Base-by-base conservation (phyloP, 164 flowering plant species). In the Vitis cinerea region DNA sequence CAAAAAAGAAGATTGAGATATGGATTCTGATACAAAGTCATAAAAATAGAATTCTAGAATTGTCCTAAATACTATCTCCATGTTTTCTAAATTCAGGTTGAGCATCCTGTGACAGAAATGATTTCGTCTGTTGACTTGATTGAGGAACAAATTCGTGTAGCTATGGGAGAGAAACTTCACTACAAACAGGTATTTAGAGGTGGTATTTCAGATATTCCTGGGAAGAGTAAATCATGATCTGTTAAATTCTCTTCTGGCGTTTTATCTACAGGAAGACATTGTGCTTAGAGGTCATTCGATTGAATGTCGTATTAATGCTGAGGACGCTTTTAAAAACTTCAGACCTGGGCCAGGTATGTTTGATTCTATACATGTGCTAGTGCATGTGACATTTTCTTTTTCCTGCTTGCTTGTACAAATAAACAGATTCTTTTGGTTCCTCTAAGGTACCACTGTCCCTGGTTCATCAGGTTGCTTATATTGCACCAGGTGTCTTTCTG, bases 31-130 rank as follows among this genome's bases (percentile, higher is more conserved):
- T 37, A 37, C 6, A 37, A 37, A 37, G 44, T 37, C 4, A 37
- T 6, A 37, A 37, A 37, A 37, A 37, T 3, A 37, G 7, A 37
- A 37, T 37, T 37, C 44, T 0, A 37, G 44, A 16, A 48, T 27
- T 65, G 9, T 61, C 15, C 31, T 61, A 59, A 63, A 52, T 66
- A 5, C 37, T 60, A 3, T 65, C 69, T 57, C 29, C 31, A 14
- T 65, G 47, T 23, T 51, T 58, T 61, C 9, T 13, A 63, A 68
- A 56, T 61, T 37, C 78, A 96, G 98, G 99, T 96, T 74, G 99
- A 93, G 83, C 99, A 96, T 81, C 98, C 98, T 59, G 98, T 96
- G 53, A 96, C 98, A 16, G 98, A 93, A 78, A 93, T 96, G 98
- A 93, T 96, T 73, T 96, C 86, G 50, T 96, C 99, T 44, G 88